Evolutionary conservation across 371 early-diverging fungal genomes (phyloP).

Genomic region (Smittium culicis): DNA sequence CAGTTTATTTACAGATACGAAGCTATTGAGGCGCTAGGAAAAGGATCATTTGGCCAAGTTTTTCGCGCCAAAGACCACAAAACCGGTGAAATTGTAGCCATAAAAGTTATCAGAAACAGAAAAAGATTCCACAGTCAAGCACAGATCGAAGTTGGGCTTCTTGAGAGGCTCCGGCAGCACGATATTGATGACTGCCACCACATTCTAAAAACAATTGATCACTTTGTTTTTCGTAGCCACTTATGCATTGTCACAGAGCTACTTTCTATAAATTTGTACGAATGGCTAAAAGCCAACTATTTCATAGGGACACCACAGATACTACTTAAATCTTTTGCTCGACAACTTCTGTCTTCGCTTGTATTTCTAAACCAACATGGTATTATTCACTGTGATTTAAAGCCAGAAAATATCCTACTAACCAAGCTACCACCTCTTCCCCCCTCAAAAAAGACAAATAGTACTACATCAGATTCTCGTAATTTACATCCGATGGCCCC

Average conservation of each 20-base stretch:
- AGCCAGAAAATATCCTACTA: slow-evolving; percentile 95
- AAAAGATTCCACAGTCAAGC: slow-evolving; percentile 82
- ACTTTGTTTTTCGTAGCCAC: slow-evolving; percentile 84
- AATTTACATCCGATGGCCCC: too few relatives aligned
- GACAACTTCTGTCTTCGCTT: slow-evolving; percentile 79
- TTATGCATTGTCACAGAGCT: slow-evolving; percentile 91
- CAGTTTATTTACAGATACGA: slow-evolving; percentile 73
- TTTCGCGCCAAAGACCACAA: slow-evolving; percentile 71
- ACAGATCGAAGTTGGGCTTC: slow-evolving; percentile 78
- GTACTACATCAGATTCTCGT: too few relatives aligned
- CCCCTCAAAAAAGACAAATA: too few relatives aligned
- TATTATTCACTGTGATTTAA: slow-evolving; percentile 96
- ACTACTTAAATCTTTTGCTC: slow-evolving; percentile 68
- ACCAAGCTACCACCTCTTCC: too few relatives aligned
- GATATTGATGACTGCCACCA: slow-evolving; percentile 64
- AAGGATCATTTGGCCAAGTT: slow-evolving; percentile 98
- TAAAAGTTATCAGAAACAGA: slow-evolving; percentile 94
- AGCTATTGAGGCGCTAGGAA: slow-evolving; percentile 82
- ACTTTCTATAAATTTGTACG: slow-evolving; percentile 84
- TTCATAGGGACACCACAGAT: slow-evolving; percentile 73
- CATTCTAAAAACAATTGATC: slow-evolving; percentile 61
- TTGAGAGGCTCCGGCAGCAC: slow-evolving; percentile 65
- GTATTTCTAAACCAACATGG: slow-evolving; percentile 58
- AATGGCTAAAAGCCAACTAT: slow-evolving; percentile 77
- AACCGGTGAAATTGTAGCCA: slow-evolving; percentile 75